Conservation (phyloP, 116 monocot genomes). For the Papilionanthe hybrid region DNA sequence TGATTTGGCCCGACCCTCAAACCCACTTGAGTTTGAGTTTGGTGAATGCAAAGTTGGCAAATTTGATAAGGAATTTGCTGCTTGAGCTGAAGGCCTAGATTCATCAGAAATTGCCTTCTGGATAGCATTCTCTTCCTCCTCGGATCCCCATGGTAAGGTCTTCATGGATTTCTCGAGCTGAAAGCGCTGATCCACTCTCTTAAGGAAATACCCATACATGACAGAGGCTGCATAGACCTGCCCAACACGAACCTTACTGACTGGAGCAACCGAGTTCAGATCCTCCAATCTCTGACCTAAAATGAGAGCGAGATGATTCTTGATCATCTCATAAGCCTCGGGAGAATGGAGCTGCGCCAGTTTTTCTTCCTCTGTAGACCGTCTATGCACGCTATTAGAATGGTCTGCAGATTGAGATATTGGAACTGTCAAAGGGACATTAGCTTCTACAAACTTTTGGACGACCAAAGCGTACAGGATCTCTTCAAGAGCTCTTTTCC, state of each 20-base stretch:
- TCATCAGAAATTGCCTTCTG: slow-evolving; percentile 42
- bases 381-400: slow-evolving; percentile 33
- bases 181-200: slow-evolving; percentile 77
- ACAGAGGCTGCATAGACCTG: slow-evolving; percentile 93
- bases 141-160: slow-evolving; percentile 64
- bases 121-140: slow-evolving; percentile 31
- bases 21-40: slow-evolving; percentile 9
- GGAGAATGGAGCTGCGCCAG: slow-evolving; percentile 60
- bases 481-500: slow-evolving; percentile 71
- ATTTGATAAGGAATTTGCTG: slow-evolving; percentile 35
- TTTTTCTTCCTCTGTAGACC: slow-evolving; percentile 51
- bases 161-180: slow-evolving; percentile 96
- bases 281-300: slow-evolving; percentile 49
- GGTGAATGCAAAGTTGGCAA: slow-evolving; percentile 26
- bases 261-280: slow-evolving; percentile 39
- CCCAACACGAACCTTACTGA: slow-evolving; percentile 69
- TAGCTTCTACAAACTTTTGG: slow-evolving; percentile 80
- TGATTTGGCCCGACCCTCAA: slow-evolving; percentile 33
- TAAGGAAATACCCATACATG: slow-evolving; percentile 93
- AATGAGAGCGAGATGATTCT: slow-evolving; percentile 64
- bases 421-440: slow-evolving; percentile 63
- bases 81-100: slow-evolving; percentile 25
- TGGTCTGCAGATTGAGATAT: slow-evolving; percentile 41
- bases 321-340: slow-evolving; percentile 85
- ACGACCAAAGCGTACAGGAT: slow-evolving; percentile 77